Evolutionary conservation across 208 protist genomes (phyloP), one percentile per base, ranked within the genome.

Genomic region (Acanthamoeba castellanii): DNA sequence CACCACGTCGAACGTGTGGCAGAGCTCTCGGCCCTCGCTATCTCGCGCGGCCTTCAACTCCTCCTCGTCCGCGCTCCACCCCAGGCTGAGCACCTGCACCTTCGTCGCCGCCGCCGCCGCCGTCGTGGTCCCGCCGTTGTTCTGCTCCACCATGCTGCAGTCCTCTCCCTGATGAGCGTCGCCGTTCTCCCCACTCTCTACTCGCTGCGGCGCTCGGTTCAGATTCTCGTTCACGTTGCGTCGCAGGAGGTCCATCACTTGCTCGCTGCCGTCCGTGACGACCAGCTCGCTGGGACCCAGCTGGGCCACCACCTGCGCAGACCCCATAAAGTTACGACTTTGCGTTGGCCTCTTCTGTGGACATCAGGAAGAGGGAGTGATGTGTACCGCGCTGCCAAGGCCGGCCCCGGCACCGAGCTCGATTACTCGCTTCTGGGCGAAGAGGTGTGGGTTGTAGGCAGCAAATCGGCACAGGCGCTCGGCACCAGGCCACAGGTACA

Each of bases 181-280:
- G 5, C 52, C 52, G 52, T 72, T 27, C 22, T 72, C 64, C 25
- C n/a, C 30, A 11, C 59, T 68, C 27, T 68, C 59, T 68, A 7
- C 64, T 18, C 64, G 64, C 0, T 27, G n/a, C 30, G 22, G 25
- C 30, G 25, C n/a, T 72, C n/a, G 64, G 64, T 30, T 72, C 64
- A 82, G 74, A 27, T 82, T 82, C 74, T 82, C 74, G 74, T 47
- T 82, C 32, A 82, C 74, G 74, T 82, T 82, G 42, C 42, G 74
- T 32, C 42, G 30, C 7, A 82, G 74, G 37, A 82, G 74, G 37
- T 82, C 74, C 74, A 82, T 82, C 32, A 82, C 74, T 32, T 50
- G 37, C 74, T 82, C 74, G 37, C 74, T 82, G 37, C 74, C 74
- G 30, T 82, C 74, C 18, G 74, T 82, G 3, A 82, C 42, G 22